phyloP scores from a whole-genome alignment of 441 rosid genomes.

The Iberis amara region DNA sequence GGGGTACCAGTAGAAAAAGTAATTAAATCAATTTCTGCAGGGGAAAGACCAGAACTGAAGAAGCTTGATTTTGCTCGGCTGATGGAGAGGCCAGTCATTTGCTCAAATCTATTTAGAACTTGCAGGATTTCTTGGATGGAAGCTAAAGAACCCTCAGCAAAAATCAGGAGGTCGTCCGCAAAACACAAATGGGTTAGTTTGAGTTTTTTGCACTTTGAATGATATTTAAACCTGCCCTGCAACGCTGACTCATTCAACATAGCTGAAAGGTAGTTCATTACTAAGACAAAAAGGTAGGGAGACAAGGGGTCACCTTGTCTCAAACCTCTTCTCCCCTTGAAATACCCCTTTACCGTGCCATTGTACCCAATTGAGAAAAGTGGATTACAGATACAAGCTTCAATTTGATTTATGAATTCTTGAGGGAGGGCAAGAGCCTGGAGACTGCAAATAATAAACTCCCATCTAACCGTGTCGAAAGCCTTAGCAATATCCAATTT shows the following conservation, averaged over 20 bases:
- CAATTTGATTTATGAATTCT: background rate
- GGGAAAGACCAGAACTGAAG: background rate
- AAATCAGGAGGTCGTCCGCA: background rate
- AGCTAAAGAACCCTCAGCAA: background rate
- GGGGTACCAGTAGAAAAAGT: background rate
- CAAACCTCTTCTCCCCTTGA: background rate
- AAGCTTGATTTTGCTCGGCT: background rate
- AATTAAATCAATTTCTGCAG: background rate
- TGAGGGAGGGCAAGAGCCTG: background rate
- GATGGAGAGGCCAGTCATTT: background rate
- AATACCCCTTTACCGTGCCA: background rate
- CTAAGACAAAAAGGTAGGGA: background rate
- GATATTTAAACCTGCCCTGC: background rate
- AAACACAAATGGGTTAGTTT: background rate
- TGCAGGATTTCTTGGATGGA: background rate
- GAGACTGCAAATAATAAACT: background rate
- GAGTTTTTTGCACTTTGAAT: background rate
- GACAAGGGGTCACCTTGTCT: background rate
- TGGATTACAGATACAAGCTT: background rate
- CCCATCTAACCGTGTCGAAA: background rate
- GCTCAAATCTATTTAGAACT: background rate
- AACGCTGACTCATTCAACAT: background rate
- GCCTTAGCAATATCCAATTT: background rate
- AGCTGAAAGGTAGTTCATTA: background rate
- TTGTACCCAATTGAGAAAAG: background rate